Evolutionary conservation across 169 alveolate genomes (phyloP), one percentile per base, ranked within the genome.

Genomic region (Eimeria brunetti): DNA sequence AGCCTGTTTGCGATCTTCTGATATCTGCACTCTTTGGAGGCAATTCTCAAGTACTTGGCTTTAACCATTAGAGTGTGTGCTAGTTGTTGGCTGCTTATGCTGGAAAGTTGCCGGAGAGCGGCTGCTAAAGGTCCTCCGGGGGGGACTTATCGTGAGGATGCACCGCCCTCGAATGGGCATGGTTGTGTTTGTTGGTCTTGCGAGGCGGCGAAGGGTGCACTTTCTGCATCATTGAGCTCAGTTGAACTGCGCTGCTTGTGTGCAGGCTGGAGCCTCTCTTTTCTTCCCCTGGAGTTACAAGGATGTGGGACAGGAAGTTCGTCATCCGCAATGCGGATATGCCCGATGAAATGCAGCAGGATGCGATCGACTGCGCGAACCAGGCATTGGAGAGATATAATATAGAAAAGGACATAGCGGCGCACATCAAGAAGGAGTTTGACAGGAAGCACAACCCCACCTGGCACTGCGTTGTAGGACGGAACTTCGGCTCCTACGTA

Each of bases 401-500:
- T 97, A 97, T 99, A 88, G 99, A 99, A 97, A 98, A 99, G 97
- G 99, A 99, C 96, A 99, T 99, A 67, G 99, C 99, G 46, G 99
- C 99, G 44, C 99, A 98, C 97, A 99, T 99, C 96, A 99, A 99
- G 98, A 99, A 99, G 98, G 99, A 99, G 96, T 99, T 99, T 97
- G 99, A 99, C 97, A 98, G 99, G 97, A 99, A 99, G 96, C 99
- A 99, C 98, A 98, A 98, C 95, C 99, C 99, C 49, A 99, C 99
- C 24, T 99, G 99, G 99, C 99, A 99, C 97, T 99, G 99, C 96
- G 99, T 99, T 89, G 99, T 99, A 46, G 99, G 99, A 51, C 98
- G 99, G 89, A 99, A 99, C 97, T 99, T 99, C 97, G 99, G 99
- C 75, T 98, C 99, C 51, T 99, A 99, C 97, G 99, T 99, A 49